Percentiles rank a stretch among this genome's conserved stretches.
Conservation (phyloP, 257 asterid genomes). For the Paraleonurus japonicus region DNA sequence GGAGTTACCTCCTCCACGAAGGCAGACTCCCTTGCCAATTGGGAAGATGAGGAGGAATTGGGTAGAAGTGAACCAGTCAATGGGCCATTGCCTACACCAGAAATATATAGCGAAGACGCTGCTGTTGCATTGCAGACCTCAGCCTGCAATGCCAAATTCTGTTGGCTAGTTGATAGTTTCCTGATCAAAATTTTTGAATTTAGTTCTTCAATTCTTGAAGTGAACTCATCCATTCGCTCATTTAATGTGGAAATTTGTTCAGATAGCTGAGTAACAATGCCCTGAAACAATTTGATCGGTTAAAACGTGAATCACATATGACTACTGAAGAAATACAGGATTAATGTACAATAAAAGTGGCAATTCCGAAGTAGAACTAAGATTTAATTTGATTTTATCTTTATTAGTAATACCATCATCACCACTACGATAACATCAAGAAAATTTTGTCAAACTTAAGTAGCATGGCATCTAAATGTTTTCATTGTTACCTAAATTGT, state of each 20-base stretch:
- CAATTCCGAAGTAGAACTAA: background rate
- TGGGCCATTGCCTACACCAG: slow-evolving; percentile 69
- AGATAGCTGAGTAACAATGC: slow-evolving; percentile 72
- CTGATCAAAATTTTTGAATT: slow-evolving; percentile 60
- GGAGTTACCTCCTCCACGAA: slow-evolving; percentile 78
- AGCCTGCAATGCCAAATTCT: slow-evolving; percentile 66
- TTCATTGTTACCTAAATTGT: background rate
- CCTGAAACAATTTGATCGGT: slow-evolving; percentile 51
- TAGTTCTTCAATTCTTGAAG: slow-evolving; percentile 82
- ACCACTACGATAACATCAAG: slow-evolving; percentile 3
- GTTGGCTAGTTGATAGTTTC: slow-evolving; percentile 71
- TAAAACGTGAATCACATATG: slow-evolving; percentile 16
- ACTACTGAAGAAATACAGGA: slow-evolving; percentile 17
- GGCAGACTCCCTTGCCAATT: slow-evolving; percentile 72
- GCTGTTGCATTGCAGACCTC: slow-evolving; percentile 67
- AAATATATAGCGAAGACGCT: slow-evolving; percentile 54
- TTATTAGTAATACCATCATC: background rate
- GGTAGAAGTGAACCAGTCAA: slow-evolving; percentile 59
- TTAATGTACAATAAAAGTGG: slow-evolving; percentile 4
- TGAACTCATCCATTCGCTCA: slow-evolving; percentile 96
- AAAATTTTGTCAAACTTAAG: background rate
- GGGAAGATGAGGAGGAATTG: slow-evolving; percentile 75
- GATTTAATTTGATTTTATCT: background rate
- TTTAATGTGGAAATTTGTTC: slow-evolving; percentile 90
- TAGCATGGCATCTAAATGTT: background rate